Base-by-base conservation (phyloP, 192 early-diverging fungal species). In the Gigaspora rosea region DNA sequence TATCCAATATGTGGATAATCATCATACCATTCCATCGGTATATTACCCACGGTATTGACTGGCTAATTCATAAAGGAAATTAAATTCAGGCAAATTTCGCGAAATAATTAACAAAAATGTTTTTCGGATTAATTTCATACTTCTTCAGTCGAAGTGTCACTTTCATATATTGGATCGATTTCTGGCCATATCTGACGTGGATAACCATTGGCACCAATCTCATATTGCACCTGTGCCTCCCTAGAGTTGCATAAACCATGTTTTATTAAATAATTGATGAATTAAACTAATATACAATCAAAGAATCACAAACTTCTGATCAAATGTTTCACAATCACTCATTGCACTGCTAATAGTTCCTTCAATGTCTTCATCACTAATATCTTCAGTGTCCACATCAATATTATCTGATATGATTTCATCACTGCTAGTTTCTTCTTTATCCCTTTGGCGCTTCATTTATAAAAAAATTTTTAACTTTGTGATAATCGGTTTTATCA, bases 1-100 rank as follows among this genome's bases (percentile, higher is more conserved):
- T 99, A 99, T 51, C 98, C 98, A 73, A 98, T 97, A 80, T 99
- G 98, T 66, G 92, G 93, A 57, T 93, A 93, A 59, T 99, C 98
- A 50, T 94, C 92, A 80, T 99, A 99, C 97, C 97, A 98, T 83
- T 97, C 93, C 81, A 97, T 90, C 9, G 98, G 96, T 48, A 99
- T 89, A 73, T 97, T 96, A 68, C 98, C 98, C 67, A 98, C 91
- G 0, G 95, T 97, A 81, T 99, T 99, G 18, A 81, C 80, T 2
- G 90, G 87, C 87, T 94, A 84, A 77, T 85, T 64, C 32, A 41
- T 6, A 15, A 74, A 20, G 50, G 35, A n/a, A 11, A n/a, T 49
- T 6, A 49, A 59, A 18, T 51, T n/a, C 41, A 41, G 7, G 41
- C 51, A 63, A 63, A 63, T 4, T 8, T 63, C 12, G 20, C 13